Percentiles rank a stretch among this genome's conserved stretches.
phyloP scores from a whole-genome alignment of 345 rosid species.

The Passiflora organensis region DNA sequence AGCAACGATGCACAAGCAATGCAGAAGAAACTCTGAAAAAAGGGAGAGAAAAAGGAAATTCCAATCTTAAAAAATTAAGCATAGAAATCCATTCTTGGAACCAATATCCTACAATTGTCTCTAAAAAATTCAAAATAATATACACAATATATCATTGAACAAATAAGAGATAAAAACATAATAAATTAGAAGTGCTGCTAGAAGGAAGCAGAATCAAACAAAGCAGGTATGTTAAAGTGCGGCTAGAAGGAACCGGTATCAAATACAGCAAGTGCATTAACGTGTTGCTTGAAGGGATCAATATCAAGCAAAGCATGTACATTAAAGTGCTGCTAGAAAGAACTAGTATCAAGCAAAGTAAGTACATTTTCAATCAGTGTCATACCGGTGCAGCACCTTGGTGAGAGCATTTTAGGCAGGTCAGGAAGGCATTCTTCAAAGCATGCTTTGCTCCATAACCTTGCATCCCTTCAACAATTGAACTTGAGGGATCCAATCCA shows the following conservation, averaged over 20 bases:
- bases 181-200: not conserved
- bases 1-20: too few relatives aligned
- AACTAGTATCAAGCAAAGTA: not conserved
- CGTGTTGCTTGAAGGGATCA: not conserved
- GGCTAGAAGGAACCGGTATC: not conserved
- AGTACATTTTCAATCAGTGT: constrained; percentile 11
- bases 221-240: not conserved
- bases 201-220: not conserved
- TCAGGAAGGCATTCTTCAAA: constrained; percentile 59
- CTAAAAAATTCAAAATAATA: not conserved
- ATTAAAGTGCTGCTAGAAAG: not conserved
- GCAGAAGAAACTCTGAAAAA: too few relatives aligned
- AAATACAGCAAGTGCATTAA: not conserved
- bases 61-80: not conserved
- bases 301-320: not conserved
- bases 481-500: constrained; percentile 69
- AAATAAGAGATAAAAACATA: not conserved
- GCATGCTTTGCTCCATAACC: constrained; percentile 61
- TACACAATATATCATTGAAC: not conserved
- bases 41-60: not conserved
- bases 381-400: constrained; percentile 96
- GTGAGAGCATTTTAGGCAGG: constrained; percentile 80
- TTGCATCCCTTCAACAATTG: constrained; percentile 52
- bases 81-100: constrained; percentile 1
- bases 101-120: not conserved